phyloP scores from a whole-genome alignment of 257 asterid genomes.

The Verbascum thapsus region DNA sequence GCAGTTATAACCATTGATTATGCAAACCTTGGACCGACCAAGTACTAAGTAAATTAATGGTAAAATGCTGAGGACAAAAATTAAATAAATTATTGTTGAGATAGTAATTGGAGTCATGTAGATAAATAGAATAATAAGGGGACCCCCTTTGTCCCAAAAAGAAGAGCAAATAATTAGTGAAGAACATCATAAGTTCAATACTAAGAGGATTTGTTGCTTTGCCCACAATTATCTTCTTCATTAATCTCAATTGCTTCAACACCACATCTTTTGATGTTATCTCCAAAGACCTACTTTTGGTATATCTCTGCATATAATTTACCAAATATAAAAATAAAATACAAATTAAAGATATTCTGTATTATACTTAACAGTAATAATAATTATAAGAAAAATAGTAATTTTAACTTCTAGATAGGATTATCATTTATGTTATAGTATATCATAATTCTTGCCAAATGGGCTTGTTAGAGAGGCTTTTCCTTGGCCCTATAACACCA shows the following conservation, averaged over 20 bases:
- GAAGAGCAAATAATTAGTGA: conserved; percentile 27
- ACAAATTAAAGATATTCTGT: too few species aligned
- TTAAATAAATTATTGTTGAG: background rate
- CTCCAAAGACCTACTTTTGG: background rate
- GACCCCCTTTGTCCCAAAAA: conserved; percentile 38
- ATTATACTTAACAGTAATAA: too few species aligned
- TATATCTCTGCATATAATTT: too few species aligned
- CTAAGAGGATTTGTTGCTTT: conserved; percentile 31
- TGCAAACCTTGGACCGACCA: too few species aligned
- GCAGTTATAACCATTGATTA: too few species aligned
- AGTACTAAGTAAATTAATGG: conserved; percentile 4
- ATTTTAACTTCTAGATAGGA: too few species aligned
- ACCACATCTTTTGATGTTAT: conserved; percentile 10
- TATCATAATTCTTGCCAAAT: too few species aligned
- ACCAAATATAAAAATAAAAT: too few species aligned
- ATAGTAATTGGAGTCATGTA: conserved; percentile 2
- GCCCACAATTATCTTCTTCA: background rate
- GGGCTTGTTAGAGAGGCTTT: too few species aligned
- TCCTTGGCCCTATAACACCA: too few species aligned
- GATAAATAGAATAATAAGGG: conserved; percentile 25
- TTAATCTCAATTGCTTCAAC: background rate
- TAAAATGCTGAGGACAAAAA: background rate
- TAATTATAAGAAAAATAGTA: too few species aligned
- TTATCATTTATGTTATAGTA: too few species aligned
- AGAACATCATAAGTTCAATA: conserved; percentile 19